Evolutionary conservation across 2,329 filamentous ascomycete genomes (phyloP).

Genomic region (Aspergillus sp.): DNA sequence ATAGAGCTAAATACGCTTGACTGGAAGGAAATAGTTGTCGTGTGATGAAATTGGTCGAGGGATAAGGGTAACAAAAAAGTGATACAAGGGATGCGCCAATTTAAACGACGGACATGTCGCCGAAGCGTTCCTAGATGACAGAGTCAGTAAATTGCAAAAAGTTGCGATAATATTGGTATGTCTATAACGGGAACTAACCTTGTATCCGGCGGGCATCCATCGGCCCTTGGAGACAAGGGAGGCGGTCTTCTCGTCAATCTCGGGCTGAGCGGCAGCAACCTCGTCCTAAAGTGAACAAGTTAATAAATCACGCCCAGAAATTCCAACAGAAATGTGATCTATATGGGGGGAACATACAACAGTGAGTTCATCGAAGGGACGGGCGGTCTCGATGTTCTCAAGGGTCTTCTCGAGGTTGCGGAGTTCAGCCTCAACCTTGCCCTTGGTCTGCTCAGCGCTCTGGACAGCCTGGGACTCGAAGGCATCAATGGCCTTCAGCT

Average conservation of each 20-base stretch:
- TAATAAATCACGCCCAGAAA: constrained; percentile 3
- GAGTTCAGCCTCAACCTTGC: constrained; percentile 91
- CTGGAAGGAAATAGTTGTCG: constrained; percentile 28
- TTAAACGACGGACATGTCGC: constrained; percentile 93
- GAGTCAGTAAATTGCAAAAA: constrained; percentile 16
- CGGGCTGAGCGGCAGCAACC: constrained; percentile 87
- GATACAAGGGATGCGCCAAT: constrained; percentile 34
- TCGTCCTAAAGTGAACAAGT: constrained; percentile 67
- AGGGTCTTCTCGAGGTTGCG: constrained; percentile 91
- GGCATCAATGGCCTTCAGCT: constrained; percentile 96
- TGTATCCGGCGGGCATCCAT: constrained; percentile 98
- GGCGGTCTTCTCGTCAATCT: constrained; percentile 95
- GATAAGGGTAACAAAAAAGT: constrained; percentile 29
- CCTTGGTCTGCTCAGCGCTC: constrained; percentile 96
- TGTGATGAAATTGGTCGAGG: constrained; percentile 31
- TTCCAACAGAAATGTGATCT: constrained; percentile 3
- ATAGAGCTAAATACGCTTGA: constrained; percentile 26
- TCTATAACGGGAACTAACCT: constrained; percentile 62
- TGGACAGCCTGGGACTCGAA: constrained; percentile 97
- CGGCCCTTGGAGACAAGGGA: constrained; percentile 96
- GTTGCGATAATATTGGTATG: not conserved
- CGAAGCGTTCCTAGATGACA: constrained; percentile 84
- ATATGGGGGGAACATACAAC: constrained; percentile 65
- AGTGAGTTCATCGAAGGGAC: constrained; percentile 95
- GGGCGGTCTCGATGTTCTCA: constrained; percentile 93